phyloP scores from a whole-genome alignment of 2,329 filamentous ascomycete genomes.

The Pyricularia pennisetigena region DNA sequence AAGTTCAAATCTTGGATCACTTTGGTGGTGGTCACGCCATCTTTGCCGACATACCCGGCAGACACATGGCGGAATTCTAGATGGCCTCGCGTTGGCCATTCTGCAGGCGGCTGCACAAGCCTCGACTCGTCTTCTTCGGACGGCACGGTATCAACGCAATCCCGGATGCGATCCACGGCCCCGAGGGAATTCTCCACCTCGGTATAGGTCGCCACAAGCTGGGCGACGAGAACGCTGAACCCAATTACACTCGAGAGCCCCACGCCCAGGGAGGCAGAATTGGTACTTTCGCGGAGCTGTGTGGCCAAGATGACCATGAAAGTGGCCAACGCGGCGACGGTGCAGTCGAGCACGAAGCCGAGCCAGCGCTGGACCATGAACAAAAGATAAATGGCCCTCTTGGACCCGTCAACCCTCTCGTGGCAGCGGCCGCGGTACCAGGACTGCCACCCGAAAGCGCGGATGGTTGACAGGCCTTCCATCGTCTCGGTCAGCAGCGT shows the following conservation, averaged over 20 bases:
- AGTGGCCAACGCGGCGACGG: constrained; percentile 24
- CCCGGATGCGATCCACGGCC: constrained; percentile 15
- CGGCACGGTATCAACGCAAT: constrained; percentile 4
- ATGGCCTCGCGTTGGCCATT: constrained; percentile 5
- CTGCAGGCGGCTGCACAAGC: neutral
- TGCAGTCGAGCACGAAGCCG: constrained; percentile 24
- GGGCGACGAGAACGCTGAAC: constrained; percentile 7
- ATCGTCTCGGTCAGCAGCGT: constrained; percentile 33
- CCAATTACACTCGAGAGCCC: constrained; percentile 19
- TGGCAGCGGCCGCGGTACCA: constrained; percentile 32
- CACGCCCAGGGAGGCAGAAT: constrained; percentile 19
- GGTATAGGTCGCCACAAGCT: neutral
- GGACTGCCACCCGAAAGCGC: constrained; percentile 44
- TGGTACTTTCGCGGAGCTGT: constrained; percentile 18
- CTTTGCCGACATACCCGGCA: neutral
- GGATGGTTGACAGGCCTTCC: constrained; percentile 35
- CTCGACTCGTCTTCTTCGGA: neutral
- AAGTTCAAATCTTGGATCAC: neutral
- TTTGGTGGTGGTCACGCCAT: neutral
- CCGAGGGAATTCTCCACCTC: constrained; percentile 16
- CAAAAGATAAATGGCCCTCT: constrained; percentile 47
- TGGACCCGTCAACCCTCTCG: constrained; percentile 39
- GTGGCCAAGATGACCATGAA: constrained; percentile 24
- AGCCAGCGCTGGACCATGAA: constrained; percentile 48
- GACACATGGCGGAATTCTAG: constrained; percentile 5